Conservation (phyloP, 345 rosid genomes). For the Linum trigynum region DNA sequence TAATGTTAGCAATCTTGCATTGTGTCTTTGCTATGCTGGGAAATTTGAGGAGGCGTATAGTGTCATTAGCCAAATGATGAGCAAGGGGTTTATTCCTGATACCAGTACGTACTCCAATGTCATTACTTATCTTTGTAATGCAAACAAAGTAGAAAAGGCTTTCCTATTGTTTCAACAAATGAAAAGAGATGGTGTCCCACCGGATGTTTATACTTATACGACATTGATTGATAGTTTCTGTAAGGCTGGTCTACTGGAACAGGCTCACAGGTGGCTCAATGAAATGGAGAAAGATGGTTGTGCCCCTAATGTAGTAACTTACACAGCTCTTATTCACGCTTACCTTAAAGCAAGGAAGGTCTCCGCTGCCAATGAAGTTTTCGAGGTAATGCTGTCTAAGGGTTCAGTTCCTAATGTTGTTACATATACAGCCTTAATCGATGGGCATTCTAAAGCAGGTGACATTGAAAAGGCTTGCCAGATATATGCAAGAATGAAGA, state of each 20-base stretch:
- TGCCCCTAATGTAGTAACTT: constrained; percentile 80
- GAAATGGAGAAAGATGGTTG: constrained; percentile 76
- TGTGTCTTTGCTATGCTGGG: constrained; percentile 69
- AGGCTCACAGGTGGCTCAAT: constrained; percentile 69
- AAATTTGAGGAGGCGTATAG: constrained; percentile 72
- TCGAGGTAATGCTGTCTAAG: constrained; percentile 66
- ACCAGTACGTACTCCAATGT: constrained; percentile 74
- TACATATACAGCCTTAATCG: constrained; percentile 78
- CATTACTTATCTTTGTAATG: constrained; percentile 56
- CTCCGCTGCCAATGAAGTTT: constrained; percentile 60
- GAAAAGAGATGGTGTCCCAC: constrained; percentile 54
- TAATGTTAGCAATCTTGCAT: constrained; percentile 58
- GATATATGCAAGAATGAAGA: constrained; percentile 69
- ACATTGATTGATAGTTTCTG: constrained; percentile 78
- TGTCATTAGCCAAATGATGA: constrained; percentile 70
- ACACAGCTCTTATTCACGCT: constrained; percentile 86
- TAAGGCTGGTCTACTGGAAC: constrained; percentile 80
- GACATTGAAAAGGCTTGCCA: constrained; percentile 68
- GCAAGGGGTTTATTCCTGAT: constrained; percentile 86
- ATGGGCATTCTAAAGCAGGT: constrained; percentile 91
- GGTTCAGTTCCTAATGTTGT: constrained; percentile 74
- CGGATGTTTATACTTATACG: constrained; percentile 85
- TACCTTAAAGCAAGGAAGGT: constrained; percentile 69
- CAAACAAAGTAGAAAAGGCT: constrained; percentile 67
- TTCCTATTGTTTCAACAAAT: constrained; percentile 77